phyloP scores from a whole-genome alignment of 2,329 filamentous ascomycete species.

The Trichoderma aggressivum region DNA sequence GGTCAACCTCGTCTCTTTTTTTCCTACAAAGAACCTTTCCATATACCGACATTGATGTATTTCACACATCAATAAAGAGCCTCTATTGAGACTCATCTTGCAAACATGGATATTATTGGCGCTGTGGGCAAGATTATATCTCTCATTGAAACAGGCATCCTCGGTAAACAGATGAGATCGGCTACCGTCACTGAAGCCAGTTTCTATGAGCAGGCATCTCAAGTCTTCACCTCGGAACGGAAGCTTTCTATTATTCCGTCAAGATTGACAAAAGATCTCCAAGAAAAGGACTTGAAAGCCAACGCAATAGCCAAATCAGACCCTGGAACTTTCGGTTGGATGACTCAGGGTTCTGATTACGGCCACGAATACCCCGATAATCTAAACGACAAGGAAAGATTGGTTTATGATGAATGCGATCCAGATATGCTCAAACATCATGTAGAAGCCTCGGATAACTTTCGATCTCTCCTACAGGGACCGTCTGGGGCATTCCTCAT shows the following conservation, averaged over 20 bases:
- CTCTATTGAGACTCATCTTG: too few species aligned
- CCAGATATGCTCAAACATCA: neutral
- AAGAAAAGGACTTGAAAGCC: neutral
- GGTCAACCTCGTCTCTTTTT: too few species aligned
- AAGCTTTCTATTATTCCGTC: neutral
- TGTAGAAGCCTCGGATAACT: neutral
- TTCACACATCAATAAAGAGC: neutral
- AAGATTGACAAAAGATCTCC: neutral
- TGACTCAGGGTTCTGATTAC: neutral
- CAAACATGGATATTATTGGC: neutral
- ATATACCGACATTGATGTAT: neutral
- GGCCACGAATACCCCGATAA: neutral
- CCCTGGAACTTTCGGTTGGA: neutral
- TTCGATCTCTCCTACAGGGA: neutral
- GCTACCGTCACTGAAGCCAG: rapidly evolving
- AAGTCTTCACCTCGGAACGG: neutral
- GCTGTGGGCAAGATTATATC: neutral
- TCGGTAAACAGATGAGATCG: neutral
- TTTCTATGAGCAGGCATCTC: neutral
- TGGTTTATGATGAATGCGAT: neutral
- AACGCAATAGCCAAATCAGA: neutral
- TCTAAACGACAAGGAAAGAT: neutral
- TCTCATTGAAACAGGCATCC: neutral
- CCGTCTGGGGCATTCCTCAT: neutral
- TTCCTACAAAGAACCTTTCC: neutral